Conservation (phyloP, 495 filamentous ascomycete genomes). For the Glarea lozoyensis region DNA sequence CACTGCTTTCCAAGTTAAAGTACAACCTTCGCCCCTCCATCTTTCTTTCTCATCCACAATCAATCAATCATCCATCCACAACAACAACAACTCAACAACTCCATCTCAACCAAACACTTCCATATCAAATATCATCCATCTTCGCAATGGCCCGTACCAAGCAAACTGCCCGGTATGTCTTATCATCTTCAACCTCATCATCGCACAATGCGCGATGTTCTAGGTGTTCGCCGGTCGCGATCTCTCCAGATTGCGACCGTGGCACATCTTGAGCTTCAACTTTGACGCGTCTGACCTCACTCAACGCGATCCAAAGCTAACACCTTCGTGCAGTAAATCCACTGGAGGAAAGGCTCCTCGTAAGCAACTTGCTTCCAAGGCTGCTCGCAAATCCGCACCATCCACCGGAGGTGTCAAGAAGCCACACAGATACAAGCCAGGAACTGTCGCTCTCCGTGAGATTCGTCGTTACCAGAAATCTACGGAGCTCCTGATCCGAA, state of each 20-base stretch:
- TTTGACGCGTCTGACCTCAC: slow-evolving; percentile 13
- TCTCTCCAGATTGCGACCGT: slow-evolving; percentile 19
- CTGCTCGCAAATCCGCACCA: slow-evolving; percentile 56
- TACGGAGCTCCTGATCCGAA: slow-evolving; percentile 99
- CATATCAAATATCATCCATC: slow-evolving; percentile 33
- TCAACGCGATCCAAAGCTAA: slow-evolving; percentile 26
- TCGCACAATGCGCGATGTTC: slow-evolving; percentile 15
- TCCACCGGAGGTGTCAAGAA: slow-evolving; percentile 89
- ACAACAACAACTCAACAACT: slow-evolving; percentile 22
- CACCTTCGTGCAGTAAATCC: slow-evolving; percentile 57
- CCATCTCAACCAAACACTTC: slow-evolving; percentile 30
- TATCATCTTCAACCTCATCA: slow-evolving; percentile 22
- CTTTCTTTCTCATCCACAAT: slow-evolving; percentile 13
- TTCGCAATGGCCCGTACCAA: slow-evolving; percentile 95
- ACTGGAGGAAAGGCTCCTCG: slow-evolving; percentile 99
- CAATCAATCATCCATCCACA: slow-evolving; percentile 17
- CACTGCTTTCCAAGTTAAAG: too few relatives aligned
- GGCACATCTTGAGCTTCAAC: slow-evolving; percentile 13
- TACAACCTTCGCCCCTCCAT: too few relatives aligned
- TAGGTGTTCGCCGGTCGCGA: slow-evolving; percentile 9
- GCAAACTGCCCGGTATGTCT: slow-evolving; percentile 77
- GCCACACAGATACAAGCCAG: slow-evolving; percentile 99
- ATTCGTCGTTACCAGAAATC: slow-evolving; percentile 99
- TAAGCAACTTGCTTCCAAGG: slow-evolving; percentile 93
- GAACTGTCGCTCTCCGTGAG: slow-evolving; percentile 99